These are phyloP conservation scores for Colletotrichum caudatum DNA, from an alignment of 2,329 filamentous ascomycete species.

Conservation along the genomic window DNA sequence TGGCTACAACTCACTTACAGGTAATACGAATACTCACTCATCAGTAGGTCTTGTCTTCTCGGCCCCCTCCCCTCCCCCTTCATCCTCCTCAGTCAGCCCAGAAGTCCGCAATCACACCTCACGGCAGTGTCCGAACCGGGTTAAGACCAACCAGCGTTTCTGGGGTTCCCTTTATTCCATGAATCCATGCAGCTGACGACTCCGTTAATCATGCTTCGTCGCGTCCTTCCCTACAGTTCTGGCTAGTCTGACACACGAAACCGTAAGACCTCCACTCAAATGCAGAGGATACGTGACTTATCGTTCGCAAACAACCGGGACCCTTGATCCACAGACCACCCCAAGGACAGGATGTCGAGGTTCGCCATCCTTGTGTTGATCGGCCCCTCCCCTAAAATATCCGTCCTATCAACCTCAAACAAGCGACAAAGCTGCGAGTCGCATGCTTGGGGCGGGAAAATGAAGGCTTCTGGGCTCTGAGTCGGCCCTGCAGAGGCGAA, in stretches of 20 bases:
- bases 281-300: constrained; percentile 39
- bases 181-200: constrained; percentile 38
- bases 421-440: constrained; percentile 43
- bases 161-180: constrained; percentile 14
- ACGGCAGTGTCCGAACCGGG: constrained; percentile 36
- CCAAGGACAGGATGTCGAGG: constrained; percentile 37
- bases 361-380: constrained; percentile 54
- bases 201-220: constrained; percentile 42
- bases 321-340: constrained; percentile 44
- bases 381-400: constrained; percentile 56
- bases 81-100: constrained; percentile 34
- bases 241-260: constrained; percentile 43
- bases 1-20: constrained; percentile 48
- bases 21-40: background rate
- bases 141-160: constrained; percentile 30
- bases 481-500: constrained; percentile 34
- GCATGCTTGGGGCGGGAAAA: constrained; percentile 26
- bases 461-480: constrained; percentile 30
- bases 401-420: constrained; percentile 68
- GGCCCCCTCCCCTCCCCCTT: constrained; percentile 11
- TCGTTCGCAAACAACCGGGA: constrained; percentile 36
- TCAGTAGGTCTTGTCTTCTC: background rate
- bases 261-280: constrained; percentile 40
- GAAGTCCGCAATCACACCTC: constrained; percentile 44
- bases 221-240: constrained; percentile 40